phyloP scores from a whole-genome alignment of 306 rosid genomes.

The Cajanus cajan region DNA sequence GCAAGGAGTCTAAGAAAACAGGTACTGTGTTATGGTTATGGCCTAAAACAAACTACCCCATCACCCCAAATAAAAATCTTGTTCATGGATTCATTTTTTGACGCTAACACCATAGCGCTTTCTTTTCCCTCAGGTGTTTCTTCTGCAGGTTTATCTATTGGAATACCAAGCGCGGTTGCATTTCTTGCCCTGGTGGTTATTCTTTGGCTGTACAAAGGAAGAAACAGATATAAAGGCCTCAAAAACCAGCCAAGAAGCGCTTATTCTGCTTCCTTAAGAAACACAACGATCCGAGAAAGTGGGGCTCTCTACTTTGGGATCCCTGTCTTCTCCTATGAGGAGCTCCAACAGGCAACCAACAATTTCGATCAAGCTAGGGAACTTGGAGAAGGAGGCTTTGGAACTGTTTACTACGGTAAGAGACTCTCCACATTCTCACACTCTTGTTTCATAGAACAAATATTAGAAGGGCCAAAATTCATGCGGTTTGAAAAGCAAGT shows the following conservation, averaged over 20 bases:
- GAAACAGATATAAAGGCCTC: background rate
- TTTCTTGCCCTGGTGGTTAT: background rate
- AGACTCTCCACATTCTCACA: background rate
- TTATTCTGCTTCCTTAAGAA: background rate
- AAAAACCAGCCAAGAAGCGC: slow-evolving; percentile 9
- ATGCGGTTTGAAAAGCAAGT: no score
- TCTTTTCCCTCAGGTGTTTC: background rate
- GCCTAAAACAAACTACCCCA: background rate
- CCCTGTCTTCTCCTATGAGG: slow-evolving; percentile 34
- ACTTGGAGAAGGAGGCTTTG: slow-evolving; percentile 58
- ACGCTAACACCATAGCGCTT: background rate
- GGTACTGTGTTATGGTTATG: background rate
- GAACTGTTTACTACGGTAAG: slow-evolving; percentile 40
- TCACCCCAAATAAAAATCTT: background rate
- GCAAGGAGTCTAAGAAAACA: background rate
- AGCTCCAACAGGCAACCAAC: slow-evolving; percentile 53
- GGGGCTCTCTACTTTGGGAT: slow-evolving; percentile 28
- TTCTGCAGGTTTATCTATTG: slow-evolving; percentile 24
- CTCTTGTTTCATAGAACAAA: no score
- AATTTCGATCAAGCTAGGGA: slow-evolving; percentile 45
- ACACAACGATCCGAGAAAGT: background rate
- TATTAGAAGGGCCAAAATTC: no score
- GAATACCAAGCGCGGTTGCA: background rate
- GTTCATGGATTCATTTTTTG: background rate
- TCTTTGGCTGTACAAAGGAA: background rate